Evolutionary conservation across 176 grass and related monocot genomes (phyloP), one percentile per base, ranked within the genome.

Genomic region (Puccinellia tenuiflora): DNA sequence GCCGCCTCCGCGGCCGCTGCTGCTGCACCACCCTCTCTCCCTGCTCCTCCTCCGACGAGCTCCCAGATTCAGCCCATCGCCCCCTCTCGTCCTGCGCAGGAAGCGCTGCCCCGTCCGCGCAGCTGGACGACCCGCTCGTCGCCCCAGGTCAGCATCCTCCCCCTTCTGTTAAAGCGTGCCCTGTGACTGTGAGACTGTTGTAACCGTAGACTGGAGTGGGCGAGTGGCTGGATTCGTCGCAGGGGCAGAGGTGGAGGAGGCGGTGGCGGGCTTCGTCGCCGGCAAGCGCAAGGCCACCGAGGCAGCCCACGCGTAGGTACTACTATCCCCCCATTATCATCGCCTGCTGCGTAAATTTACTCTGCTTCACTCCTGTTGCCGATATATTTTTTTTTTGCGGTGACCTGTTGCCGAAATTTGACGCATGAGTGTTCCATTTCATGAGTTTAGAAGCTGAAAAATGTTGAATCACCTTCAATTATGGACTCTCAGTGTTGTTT

Each of bases 291-390:
- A 90, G 86, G 90, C 92, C 73, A 98, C 92, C 14, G 96, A 95
- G 79, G 89, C 91, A 84, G 92, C 95, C 85, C 96, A 93, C 82
- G 84, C 86, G 92, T 93, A 93, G 91, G 91, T 85, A 89, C 81
- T 88, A 81, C 85, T 85, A 80, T 2, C 33, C 10, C 51, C 81
- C 14, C 7, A 21, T 47, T 26, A 16, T 88, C 17, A 7, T 66
- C 31, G 31, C 9, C 8, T 20, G 11, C 3, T 67, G 53, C n/a
- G 5, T 37, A 74, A 14, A 33, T 43, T 30, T 9, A 39, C 6
- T 31, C 20, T 18, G 50, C 21, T 37, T 57, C 31, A 5, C 5
- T 38, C 11, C 42, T 12, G 11, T 46, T 45, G 25, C 34, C 57
- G 22, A 74, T n/a, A n/a, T n/a, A n/a, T n/a, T n/a, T n/a, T n/a